A percentile compares a stretch with the other conserved stretches of the same genome.
Conservation (phyloP, 2,329 filamentous ascomycete species). For the Trichoderma atrobrunneum region DNA sequence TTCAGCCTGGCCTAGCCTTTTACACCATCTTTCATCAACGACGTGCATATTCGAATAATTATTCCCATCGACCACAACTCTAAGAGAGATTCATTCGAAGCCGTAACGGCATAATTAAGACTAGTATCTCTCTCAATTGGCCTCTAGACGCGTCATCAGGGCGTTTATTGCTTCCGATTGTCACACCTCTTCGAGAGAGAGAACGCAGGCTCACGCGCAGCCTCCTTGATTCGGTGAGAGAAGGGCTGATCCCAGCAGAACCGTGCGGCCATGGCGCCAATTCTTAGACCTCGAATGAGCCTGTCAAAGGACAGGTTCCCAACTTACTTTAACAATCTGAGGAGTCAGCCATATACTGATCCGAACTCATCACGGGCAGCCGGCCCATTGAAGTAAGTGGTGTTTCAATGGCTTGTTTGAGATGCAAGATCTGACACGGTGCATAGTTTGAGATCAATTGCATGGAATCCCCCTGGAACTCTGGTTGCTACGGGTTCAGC, state of each 20-base stretch:
- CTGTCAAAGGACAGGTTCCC: constrained; percentile 70
- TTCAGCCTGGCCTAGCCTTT: neutral
- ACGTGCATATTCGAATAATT: neutral
- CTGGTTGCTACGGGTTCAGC: constrained; percentile 78
- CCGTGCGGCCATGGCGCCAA: constrained; percentile 37
- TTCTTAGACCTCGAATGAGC: constrained; percentile 48
- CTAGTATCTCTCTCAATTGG: neutral
- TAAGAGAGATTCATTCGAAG: neutral
- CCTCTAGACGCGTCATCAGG: neutral
- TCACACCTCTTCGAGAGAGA: neutral
- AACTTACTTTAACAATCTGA: constrained; percentile 62
- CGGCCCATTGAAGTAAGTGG: constrained; percentile 55
- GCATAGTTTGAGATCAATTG: constrained; percentile 69
- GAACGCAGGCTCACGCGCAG: neutral
- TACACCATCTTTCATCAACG: neutral
- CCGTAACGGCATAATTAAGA: neutral
- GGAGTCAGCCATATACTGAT: constrained; percentile 70
- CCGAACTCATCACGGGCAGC: constrained; percentile 52
- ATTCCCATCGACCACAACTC: neutral
- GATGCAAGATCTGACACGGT: constrained; percentile 19
- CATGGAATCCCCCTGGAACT: constrained; percentile 84
- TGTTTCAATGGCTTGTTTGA: neutral
- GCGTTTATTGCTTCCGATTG: neutral
- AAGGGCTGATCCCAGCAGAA: neutral
- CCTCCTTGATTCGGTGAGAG: neutral